Evolutionary conservation across 2,329 filamentous ascomycete species (phyloP).

Genomic region (Nectriaceae sp.): DNA sequence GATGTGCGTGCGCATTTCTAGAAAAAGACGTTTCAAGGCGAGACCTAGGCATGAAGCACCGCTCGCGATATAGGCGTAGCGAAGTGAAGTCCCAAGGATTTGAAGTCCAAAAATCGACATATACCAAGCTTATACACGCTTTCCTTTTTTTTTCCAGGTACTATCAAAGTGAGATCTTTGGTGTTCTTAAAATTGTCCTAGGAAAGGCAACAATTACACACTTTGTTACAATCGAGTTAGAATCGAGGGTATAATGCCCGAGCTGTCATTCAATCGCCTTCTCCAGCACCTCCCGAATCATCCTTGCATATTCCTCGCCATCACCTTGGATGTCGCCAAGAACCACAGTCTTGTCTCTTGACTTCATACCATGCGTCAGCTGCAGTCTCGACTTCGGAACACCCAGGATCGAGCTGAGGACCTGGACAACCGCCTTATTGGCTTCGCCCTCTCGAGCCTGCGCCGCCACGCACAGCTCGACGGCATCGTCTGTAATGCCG

Average conservation of each 20-base stretch:
- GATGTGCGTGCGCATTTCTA: no score
- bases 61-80: no score
- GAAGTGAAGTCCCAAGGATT: no score
- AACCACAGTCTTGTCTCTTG: slow-evolving; percentile 63
- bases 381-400: slow-evolving; percentile 65
- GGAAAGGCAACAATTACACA: background rate
- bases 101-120: no score
- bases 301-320: slow-evolving; percentile 28
- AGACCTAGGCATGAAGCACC: no score
- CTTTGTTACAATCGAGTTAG: background rate
- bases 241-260: background rate
- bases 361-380: slow-evolving; percentile 64
- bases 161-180: no score
- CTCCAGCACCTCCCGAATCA: slow-evolving; percentile 29
- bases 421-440: slow-evolving; percentile 64
- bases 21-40: no score
- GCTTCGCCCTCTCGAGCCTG: slow-evolving; percentile 68
- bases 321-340: slow-evolving; percentile 38
- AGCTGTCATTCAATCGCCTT: slow-evolving; percentile 23
- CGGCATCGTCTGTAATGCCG: slow-evolving; percentile 54
- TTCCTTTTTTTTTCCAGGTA: no score
- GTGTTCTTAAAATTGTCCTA: background rate
- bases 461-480: slow-evolving; percentile 68
- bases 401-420: slow-evolving; percentile 62
- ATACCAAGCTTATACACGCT: no score